Evolutionary conservation across 1,139 yeast species (phyloP), one percentile per base, ranked within the genome.

Genomic region (Diutina neorugosa): DNA sequence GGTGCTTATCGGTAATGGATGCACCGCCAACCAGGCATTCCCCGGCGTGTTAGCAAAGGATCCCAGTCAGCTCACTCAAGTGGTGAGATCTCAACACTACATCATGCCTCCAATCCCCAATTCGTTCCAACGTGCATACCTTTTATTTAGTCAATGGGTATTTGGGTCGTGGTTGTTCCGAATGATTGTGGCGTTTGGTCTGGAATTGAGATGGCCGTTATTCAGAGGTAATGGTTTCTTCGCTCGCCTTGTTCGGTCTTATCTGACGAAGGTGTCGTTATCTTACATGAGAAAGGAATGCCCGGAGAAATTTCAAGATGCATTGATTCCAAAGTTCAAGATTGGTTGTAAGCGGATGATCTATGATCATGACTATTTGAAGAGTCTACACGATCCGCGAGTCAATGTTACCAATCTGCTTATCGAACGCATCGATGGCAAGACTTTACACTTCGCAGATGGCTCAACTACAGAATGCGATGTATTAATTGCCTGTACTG

Each of bases 401-500:
- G 55, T 73, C 19, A 62, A 65, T 44, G 59, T 73, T 43, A 61
- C 62, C 12, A 58, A 63, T 47, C 62, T 61, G n/a, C 60, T 59
- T 4, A 68, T 73, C 27, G 63, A 60, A 11, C 61, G 61, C 34
- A 62, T 73, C 16, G 67, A 63, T 18, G 68, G 64, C 42, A 55
- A 69, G 50, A 63, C 68, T 1, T 64, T 73, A 16, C 59, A 67
- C 14, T 62, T 73, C 55, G 62, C 62, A n/a, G 61, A 63, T 49
- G 77, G 75, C 0, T 57, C 61, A 34, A 62, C 59, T 43, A 50
- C 70, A 14, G 60, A 65, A 31, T 74, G 73, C 3, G 78, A 73
- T 57, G 66, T 72, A 18, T 70, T 73, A 47, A 73, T 73, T 43
- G 77, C 77, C 4, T 73, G 78, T 59, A 73, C 77, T 40, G 78